These are phyloP conservation scores for Carex littledalei DNA, from an alignment of 176 grass and related monocot genomes.

Conservation along the genomic window DNA sequence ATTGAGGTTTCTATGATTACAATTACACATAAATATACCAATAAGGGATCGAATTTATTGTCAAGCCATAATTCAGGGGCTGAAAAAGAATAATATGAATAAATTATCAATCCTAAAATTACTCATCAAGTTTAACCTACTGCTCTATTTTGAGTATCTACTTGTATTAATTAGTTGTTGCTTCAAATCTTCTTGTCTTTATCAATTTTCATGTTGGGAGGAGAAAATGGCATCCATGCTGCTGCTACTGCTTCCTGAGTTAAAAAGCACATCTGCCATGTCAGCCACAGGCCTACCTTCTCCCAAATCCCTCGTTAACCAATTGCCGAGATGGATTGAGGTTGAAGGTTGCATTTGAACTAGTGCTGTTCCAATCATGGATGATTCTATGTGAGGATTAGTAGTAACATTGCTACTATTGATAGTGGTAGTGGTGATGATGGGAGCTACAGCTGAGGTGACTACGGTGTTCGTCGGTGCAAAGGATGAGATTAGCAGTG, in stretches of 20 bases:
- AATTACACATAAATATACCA: constrained; percentile 18
- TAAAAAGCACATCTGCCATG: constrained; percentile 65
- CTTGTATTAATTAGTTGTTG: constrained; percentile 1
- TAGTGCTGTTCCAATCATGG: background rate
- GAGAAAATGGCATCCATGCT: constrained; percentile 76
- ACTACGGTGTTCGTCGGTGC: background rate
- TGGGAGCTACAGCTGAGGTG: background rate
- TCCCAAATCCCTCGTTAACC: constrained; percentile 1
- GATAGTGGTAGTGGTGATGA: background rate
- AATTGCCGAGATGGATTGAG: constrained; percentile 45
- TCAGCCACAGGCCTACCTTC: constrained; percentile 35
- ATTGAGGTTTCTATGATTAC: background rate
- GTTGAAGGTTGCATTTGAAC: constrained; percentile 27
- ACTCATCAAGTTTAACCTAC: background rate
- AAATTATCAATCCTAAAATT: background rate
- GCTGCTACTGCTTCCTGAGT: constrained; percentile 45
- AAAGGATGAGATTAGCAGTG: constrained; percentile 38
- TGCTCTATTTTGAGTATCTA: background rate
- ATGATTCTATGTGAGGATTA: background rate
- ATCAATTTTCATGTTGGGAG: constrained; percentile 23
- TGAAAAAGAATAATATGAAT: constrained; percentile 24
- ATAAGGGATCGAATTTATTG: constrained; percentile 16
- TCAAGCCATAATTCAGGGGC: constrained; percentile 3
- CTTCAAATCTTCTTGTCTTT: background rate
- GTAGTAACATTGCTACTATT: background rate